These are phyloP conservation scores for Skeletonema potamos DNA, from an alignment of 108 stramenopile genomes.

Conservation along the genomic window DNA sequence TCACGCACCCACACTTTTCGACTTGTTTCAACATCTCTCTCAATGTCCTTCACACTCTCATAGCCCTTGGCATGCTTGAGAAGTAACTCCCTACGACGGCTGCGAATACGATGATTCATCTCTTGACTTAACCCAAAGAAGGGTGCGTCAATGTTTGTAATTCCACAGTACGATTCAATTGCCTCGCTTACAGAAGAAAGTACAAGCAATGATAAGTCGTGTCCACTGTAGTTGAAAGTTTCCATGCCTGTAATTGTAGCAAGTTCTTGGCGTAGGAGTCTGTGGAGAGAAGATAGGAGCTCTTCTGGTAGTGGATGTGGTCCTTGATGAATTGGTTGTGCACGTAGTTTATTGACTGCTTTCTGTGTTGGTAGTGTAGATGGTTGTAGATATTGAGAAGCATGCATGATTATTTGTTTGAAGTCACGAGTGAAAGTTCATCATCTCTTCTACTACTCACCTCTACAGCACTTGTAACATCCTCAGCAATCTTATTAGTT, in stretches of 20 bases:
- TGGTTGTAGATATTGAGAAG: not conserved
- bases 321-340: slow-evolving; percentile 24
- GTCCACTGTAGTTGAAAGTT: slow-evolving; percentile 11
- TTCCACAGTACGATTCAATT: slow-evolving; percentile 31
- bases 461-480: slow-evolving; percentile 25
- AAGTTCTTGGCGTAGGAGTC: slow-evolving; percentile 23
- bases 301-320: slow-evolving; percentile 25
- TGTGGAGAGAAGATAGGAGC: slow-evolving; percentile 18
- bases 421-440: not conserved
- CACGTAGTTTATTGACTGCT: slow-evolving; percentile 14
- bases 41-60: slow-evolving; percentile 22
- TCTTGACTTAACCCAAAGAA: slow-evolving; percentile 29
- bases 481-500: slow-evolving; percentile 32
- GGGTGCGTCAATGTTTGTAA: slow-evolving; percentile 31
- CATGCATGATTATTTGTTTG: not conserved
- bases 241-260: not conserved
- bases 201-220: slow-evolving; percentile 29
- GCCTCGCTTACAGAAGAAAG: slow-evolving; percentile 29
- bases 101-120: slow-evolving; percentile 25
- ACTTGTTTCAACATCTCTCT: slow-evolving; percentile 26
- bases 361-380: slow-evolving; percentile 6
- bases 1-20: slow-evolving; percentile 26
- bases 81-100: slow-evolving; percentile 20
- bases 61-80: slow-evolving; percentile 33
- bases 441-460: no score